A percentile compares a stretch with the other conserved stretches of the same genome.
Evolutionary conservation across 805 yeast genomes (phyloP).

Genomic region (Zygosaccharomyces bailii): DNA sequence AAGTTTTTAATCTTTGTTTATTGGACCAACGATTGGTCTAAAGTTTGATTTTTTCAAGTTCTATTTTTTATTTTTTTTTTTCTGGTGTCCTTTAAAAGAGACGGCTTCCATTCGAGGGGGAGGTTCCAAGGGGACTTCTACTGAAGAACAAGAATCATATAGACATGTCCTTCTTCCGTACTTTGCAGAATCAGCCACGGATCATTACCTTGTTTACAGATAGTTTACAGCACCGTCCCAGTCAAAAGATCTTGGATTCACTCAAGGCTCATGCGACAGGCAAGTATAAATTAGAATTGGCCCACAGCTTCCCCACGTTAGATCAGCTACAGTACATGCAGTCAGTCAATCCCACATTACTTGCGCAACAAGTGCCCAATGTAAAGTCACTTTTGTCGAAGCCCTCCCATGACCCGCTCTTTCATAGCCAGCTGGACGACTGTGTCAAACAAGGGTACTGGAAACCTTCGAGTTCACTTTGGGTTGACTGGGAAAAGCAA

Average conservation of each 20-base stretch:
- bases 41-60: not conserved
- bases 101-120: too few species aligned
- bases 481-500: conserved; percentile 38
- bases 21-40: not conserved
- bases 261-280: conserved; percentile 18
- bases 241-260: conserved; percentile 16
- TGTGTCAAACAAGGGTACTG: conserved; percentile 25
- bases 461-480: conserved; percentile 26
- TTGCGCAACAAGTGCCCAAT: conserved; percentile 21
- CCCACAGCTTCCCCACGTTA: conserved; percentile 28
- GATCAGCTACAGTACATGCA: conserved; percentile 33
- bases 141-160: not conserved
- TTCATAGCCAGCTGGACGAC: conserved; percentile 23
- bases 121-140: not conserved
- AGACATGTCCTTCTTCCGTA: conserved; percentile 46
- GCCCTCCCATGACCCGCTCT: conserved; percentile 18
- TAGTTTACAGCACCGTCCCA: conserved; percentile 25
- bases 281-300: conserved; percentile 24
- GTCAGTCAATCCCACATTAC: conserved; percentile 14
- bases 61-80: not conserved
- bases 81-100: not conserved
- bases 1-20: not conserved
- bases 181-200: conserved; percentile 45
- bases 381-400: conserved; percentile 16
- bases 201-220: conserved; percentile 44